Percentiles rank a stretch among this genome's conserved stretches.
phyloP scores from a whole-genome alignment of 116 monocot species.

The Dioscorea cayenensis region DNA sequence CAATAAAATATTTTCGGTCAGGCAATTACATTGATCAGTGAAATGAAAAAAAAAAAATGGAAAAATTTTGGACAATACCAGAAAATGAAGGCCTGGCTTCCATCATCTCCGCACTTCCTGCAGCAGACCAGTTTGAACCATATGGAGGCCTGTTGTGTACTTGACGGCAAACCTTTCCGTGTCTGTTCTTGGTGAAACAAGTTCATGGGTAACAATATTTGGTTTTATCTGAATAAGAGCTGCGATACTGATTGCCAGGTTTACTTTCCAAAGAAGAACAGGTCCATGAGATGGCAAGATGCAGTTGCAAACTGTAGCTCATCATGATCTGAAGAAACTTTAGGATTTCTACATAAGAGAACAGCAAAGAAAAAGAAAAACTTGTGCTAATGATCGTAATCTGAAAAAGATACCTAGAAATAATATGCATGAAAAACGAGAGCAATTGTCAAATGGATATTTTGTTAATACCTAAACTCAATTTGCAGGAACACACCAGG shows the following conservation, averaged over 20 bases:
- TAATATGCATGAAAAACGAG: not conserved
- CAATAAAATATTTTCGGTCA: not conserved
- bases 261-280: slow-evolving; percentile 32
- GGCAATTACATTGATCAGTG: not conserved
- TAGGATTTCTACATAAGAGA: slow-evolving; percentile 9
- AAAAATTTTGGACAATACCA: not conserved
- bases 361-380: not conserved
- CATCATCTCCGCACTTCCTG: slow-evolving; percentile 23
- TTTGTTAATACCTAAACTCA: slow-evolving; percentile 29
- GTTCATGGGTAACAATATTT: slow-evolving; percentile 27
- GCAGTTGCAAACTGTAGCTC: slow-evolving; percentile 10
- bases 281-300: slow-evolving; percentile 24
- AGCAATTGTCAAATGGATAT: not conserved
- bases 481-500: slow-evolving; percentile 23
- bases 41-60: not conserved
- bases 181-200: slow-evolving; percentile 36
- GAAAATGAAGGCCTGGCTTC: slow-evolving; percentile 8
- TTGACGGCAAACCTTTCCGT: slow-evolving; percentile 4
- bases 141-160: slow-evolving; percentile 28
- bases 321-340: slow-evolving; percentile 4
- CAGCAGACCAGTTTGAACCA: slow-evolving; percentile 41
- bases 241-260: slow-evolving; percentile 10
- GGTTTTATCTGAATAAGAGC: slow-evolving; percentile 25
- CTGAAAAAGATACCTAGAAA: not conserved
- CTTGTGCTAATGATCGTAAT: not conserved